A percentile compares a stretch with the other conserved stretches of the same genome.
phyloP scores from a whole-genome alignment of 257 asterid species.

The Jasminum sambac region DNA sequence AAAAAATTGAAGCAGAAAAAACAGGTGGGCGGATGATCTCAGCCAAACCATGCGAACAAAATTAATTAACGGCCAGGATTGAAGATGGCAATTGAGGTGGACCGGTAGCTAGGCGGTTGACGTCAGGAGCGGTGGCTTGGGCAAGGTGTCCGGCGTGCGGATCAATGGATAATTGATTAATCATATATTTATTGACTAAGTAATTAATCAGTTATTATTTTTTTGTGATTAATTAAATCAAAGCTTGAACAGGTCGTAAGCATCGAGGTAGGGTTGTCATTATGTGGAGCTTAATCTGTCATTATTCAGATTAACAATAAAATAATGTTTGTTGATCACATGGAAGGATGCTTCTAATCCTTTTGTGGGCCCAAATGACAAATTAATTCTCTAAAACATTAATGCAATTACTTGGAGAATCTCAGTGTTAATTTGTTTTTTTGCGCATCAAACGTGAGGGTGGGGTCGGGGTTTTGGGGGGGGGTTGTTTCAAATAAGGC shows the following conservation, averaged over 20 bases:
- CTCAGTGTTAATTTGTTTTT: constrained; percentile 31
- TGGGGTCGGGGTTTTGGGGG: background rate
- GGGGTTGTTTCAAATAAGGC: too few relatives aligned
- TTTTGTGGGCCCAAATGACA: constrained; percentile 17
- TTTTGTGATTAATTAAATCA: background rate
- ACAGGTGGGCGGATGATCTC: constrained; percentile 2
- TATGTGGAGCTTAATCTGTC: constrained; percentile 2
- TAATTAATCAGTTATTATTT: background rate
- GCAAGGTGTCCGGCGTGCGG: background rate
- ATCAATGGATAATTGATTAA: background rate
- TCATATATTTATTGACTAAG: background rate
- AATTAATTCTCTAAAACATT: constrained; percentile 5
- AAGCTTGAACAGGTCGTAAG: background rate
- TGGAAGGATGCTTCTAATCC: constrained; percentile 38
- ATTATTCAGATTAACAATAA: constrained; percentile 11
- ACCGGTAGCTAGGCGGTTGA: constrained; percentile 1
- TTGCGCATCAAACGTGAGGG: constrained; percentile 7
- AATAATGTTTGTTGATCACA: constrained; percentile 27
- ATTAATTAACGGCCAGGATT: background rate
- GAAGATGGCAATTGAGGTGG: background rate
- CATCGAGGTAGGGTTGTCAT: constrained; percentile 5
- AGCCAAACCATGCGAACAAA: background rate
- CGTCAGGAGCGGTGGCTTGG: background rate
- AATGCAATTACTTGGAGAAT: constrained; percentile 24
- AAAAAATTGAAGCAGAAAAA: background rate